Percentiles rank a stretch among this genome's conserved stretches.
Conservation (phyloP, 75 land plant genomes). For the Adiantum capillusveneris region DNA sequence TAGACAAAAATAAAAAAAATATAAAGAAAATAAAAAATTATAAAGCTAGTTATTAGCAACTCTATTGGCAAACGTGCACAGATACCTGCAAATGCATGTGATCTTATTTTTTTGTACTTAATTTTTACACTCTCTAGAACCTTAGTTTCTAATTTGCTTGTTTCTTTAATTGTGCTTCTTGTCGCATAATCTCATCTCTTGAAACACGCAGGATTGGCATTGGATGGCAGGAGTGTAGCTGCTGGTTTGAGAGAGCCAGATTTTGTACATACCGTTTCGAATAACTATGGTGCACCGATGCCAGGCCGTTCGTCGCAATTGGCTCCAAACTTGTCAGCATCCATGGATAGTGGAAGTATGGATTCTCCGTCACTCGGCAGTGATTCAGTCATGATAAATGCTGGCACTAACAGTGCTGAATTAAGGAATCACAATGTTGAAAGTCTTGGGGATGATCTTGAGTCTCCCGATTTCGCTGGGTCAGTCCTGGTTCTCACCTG, state of each 20-base stretch:
- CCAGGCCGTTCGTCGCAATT: background rate
- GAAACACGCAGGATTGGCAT: background rate
- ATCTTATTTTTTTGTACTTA: too few species aligned
- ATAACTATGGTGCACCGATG: background rate
- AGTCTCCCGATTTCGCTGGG: slow-evolving; percentile 37
- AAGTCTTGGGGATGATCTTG: slow-evolving; percentile 21
- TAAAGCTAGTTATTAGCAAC: too few species aligned
- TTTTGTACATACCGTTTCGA: background rate
- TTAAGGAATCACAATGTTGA: slow-evolving; percentile 26
- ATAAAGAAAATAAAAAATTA: too few species aligned
- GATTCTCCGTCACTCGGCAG: slow-evolving; percentile 26
- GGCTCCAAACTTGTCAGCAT: slow-evolving; percentile 17
- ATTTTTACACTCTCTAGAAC: too few species aligned
- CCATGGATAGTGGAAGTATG: slow-evolving; percentile 25
- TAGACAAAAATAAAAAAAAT: too few species aligned
- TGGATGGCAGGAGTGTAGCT: slow-evolving; percentile 1
- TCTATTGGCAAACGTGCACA: too few species aligned
- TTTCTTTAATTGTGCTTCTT: background rate
- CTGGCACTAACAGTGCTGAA: slow-evolving; percentile 12
- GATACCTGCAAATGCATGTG: too few species aligned
- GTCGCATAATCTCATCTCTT: background rate
- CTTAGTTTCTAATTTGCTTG: background rate
- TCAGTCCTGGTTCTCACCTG: background rate
- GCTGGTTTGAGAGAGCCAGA: background rate
- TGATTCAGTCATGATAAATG: slow-evolving; percentile 13